Evolutionary conservation across 352 stramenopile genomes (phyloP).

Genomic region (Globisporangium perplexum): DNA sequence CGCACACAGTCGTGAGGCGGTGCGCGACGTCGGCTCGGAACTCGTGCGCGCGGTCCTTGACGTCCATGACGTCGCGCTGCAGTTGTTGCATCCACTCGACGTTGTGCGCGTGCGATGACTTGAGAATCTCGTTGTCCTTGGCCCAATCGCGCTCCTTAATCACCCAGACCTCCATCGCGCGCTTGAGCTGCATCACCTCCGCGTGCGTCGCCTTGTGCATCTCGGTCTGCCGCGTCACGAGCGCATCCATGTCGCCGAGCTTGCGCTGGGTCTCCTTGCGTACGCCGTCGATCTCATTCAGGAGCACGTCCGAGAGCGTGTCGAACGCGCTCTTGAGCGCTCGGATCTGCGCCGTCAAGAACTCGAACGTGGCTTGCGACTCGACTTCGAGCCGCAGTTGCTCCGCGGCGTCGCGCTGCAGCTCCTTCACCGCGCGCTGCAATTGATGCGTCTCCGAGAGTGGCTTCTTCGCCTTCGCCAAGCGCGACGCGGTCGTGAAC

Average conservation of each 20-base stretch:
- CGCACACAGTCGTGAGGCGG: slow-evolving; percentile 48
- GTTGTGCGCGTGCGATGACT: slow-evolving; percentile 76
- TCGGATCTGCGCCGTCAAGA: slow-evolving; percentile 69
- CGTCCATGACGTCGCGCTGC: slow-evolving; percentile 73
- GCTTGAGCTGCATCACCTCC: slow-evolving; percentile 71
- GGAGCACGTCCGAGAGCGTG: slow-evolving; percentile 73
- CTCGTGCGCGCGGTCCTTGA: slow-evolving; percentile 71
- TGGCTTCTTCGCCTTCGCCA: slow-evolving; percentile 78
- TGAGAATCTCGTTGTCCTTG: slow-evolving; percentile 84
- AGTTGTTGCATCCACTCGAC: slow-evolving; percentile 86
- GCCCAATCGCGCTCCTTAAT: slow-evolving; percentile 81
- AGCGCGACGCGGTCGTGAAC: slow-evolving; percentile 43
- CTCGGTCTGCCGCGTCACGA: slow-evolving; percentile 48
- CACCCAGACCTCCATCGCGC: slow-evolving; percentile 72
- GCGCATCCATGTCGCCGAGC: slow-evolving; percentile 50
- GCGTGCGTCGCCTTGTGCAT: slow-evolving; percentile 54
- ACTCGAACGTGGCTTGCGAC: slow-evolving; percentile 81
- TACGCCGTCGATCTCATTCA: slow-evolving; percentile 65
- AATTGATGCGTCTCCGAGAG: slow-evolving; percentile 80
- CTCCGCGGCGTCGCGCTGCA: slow-evolving; percentile 68
- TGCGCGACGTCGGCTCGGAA: slow-evolving; percentile 48
- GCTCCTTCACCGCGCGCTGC: slow-evolving; percentile 65
- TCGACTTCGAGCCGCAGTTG: slow-evolving; percentile 74
- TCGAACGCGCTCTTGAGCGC: slow-evolving; percentile 71
- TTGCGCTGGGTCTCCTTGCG: slow-evolving; percentile 63